A percentile compares a stretch with the other conserved stretches of the same genome.
These are phyloP conservation scores for Lentinula novae-zelandiae DNA, from an alignment of 1,284 basidiomycete genomes.

Conservation along the genomic window DNA sequence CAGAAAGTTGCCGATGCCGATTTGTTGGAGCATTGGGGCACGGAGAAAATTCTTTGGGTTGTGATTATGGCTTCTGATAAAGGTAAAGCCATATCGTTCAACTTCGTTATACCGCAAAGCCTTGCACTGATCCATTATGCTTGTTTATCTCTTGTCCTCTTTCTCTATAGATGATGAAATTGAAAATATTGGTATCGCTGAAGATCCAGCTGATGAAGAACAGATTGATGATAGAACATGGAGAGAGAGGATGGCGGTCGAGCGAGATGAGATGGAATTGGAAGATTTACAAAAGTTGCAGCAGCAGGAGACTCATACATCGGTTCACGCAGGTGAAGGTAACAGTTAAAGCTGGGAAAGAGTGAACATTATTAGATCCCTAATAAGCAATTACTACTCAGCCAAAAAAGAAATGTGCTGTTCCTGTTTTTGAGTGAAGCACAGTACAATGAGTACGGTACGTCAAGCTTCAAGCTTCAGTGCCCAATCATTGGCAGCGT, in stretches of 20 bases:
- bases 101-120: neutral
- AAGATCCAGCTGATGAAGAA: conserved; percentile 14
- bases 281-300: neutral
- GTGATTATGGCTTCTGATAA: conserved; percentile 20
- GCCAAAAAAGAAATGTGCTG: too few species aligned
- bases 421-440: too few species aligned
- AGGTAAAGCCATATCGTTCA: neutral
- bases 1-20: conserved; percentile 19
- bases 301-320: too few species aligned
- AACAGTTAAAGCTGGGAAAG: too few species aligned
- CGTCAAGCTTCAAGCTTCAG: too few species aligned
- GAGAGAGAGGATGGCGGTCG: conserved; percentile 6
- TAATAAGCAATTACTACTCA: too few species aligned
- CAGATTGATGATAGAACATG: neutral
- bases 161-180: conserved; percentile 14
- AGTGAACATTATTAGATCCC: too few species aligned
- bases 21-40: conserved; percentile 19
- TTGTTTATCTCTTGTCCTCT: neutral
- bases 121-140: neutral
- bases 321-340: too few species aligned
- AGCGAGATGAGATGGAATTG: conserved; percentile 6
- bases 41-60: conserved; percentile 20
- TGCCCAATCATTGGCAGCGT: too few species aligned
- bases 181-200: conserved; percentile 18
- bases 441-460: too few species aligned